phyloP scores from a whole-genome alignment of 2,329 filamentous ascomycete species.

The Fusarium humuli region DNA sequence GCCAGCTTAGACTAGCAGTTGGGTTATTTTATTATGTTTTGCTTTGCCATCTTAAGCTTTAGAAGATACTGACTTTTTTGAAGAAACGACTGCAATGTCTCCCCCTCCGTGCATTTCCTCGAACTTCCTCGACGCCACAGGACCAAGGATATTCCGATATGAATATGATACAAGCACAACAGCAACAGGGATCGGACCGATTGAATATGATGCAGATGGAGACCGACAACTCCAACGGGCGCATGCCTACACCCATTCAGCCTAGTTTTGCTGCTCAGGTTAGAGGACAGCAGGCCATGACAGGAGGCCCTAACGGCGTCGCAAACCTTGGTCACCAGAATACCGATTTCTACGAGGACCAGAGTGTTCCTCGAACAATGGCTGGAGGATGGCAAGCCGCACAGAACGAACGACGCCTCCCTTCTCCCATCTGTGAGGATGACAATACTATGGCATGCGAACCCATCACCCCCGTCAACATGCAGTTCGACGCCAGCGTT shows the following conservation, averaged over 20 bases:
- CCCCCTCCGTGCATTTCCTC: conserved; percentile 61
- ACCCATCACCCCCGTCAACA: conserved; percentile 47
- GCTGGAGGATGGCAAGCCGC: conserved; percentile 64
- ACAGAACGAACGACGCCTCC: conserved; percentile 66
- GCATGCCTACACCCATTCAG: conserved; percentile 71
- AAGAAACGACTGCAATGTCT: conserved; percentile 68
- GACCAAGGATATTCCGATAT: conserved; percentile 56
- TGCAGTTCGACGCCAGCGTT: conserved; percentile 51
- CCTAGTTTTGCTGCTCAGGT: conserved; percentile 67
- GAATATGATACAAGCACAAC: conserved; percentile 62
- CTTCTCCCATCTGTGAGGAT: conserved; percentile 70
- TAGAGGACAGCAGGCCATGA: conserved; percentile 62
- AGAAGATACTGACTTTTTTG: conserved; percentile 33
- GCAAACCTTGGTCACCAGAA: conserved; percentile 57
- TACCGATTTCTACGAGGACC: conserved; percentile 54
- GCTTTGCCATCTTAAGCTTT: not conserved
- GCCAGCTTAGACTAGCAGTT: not conserved
- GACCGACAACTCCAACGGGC: conserved; percentile 52
- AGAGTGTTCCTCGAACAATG: conserved; percentile 62
- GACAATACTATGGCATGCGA: conserved; percentile 61
- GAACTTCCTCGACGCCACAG: conserved; percentile 33
- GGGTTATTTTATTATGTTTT: not conserved
- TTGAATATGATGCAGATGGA: conserved; percentile 29
- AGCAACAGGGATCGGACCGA: conserved; percentile 20
- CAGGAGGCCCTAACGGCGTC: conserved; percentile 50